Evolutionary conservation across 768 basidiomycete genomes (phyloP).

Genomic region (Royoungia palumana): DNA sequence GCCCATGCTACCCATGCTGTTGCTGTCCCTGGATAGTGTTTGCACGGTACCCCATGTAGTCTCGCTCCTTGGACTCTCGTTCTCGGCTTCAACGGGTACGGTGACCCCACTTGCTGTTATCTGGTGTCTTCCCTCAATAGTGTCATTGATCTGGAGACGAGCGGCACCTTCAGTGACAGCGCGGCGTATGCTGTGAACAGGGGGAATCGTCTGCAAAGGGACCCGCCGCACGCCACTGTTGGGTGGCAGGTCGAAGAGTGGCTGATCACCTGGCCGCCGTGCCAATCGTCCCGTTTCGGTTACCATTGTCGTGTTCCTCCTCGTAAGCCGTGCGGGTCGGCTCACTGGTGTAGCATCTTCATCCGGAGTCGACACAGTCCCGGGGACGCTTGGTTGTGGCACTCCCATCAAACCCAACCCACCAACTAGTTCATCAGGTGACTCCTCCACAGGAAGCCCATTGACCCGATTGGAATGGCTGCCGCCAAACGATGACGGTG

Average conservation of each 20-base stretch:
- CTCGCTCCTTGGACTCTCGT: slow-evolving; percentile 32
- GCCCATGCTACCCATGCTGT: slow-evolving; percentile 22
- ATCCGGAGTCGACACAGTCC: slow-evolving; percentile 27
- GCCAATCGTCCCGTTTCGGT: slow-evolving; percentile 17
- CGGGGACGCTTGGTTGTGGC: slow-evolving; percentile 16
- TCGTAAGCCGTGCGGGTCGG: slow-evolving; percentile 17
- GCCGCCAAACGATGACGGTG: slow-evolving; percentile 21
- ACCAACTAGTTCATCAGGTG: slow-evolving; percentile 24
- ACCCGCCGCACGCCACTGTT: slow-evolving; percentile 19
- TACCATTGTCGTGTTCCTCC: slow-evolving; percentile 25
- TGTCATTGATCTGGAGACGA: slow-evolving; percentile 7
- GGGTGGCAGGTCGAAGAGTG: slow-evolving; percentile 9
- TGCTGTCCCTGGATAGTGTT: slow-evolving; percentile 19
- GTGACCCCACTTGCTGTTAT: slow-evolving; percentile 10
- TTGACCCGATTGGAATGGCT: slow-evolving; percentile 15
- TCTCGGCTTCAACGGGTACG: slow-evolving; percentile 14
- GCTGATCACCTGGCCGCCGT: slow-evolving; percentile 15
- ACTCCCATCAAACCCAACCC: slow-evolving; percentile 29
- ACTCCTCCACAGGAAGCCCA: slow-evolving; percentile 29
- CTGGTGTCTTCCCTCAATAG: slow-evolving; percentile 4
- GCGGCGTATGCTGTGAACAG: slow-evolving; percentile 19
- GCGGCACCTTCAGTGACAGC: slow-evolving; percentile 15
- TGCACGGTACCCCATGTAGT: slow-evolving; percentile 37
- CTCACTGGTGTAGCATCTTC: slow-evolving; percentile 27
- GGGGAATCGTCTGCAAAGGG: slow-evolving; percentile 13